Base-by-base conservation (phyloP, 140 eudicot genomes). In the Bidens hawaiensis region DNA sequence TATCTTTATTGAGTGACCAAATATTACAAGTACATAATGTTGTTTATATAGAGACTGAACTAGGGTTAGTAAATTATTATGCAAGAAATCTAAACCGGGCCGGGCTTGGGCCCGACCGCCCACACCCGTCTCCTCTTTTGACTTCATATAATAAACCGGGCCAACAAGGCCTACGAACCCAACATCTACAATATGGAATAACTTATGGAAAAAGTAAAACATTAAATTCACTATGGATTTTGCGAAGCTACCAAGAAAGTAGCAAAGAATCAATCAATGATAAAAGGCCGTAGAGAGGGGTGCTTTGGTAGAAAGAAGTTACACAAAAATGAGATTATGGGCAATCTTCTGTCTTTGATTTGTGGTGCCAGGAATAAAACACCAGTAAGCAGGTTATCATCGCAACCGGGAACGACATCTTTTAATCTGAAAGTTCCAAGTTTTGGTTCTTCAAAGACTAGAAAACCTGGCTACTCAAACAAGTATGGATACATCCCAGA, bases 401-500 rank as follows among this genome's bases (percentile, higher is more conserved):
- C 71, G 42, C 70, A 5, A 51, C 26, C 0, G 27, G 42, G 38
- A 26, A 3, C 68, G 2, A 30, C 16, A 2, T 36, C 43, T 15
- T 11, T 33, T 47, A 46, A 46, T 33, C 15, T 0, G 64, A 74
- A 66, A 59, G 48, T 43, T 5, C 5, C 68, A n/a, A 65, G 34
- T 48, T 59, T 36, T 15, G 28, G 48, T 14, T 59, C 74, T 66
- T 59, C 26, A 23, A 74, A 50, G 23, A 27, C 60, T 40, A 21
- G 26, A 48, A 74, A 74, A 59, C n/a, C n/a, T n/a, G 41, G 26
- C 41, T 23, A 0, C 79, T 77, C 58, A 76, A 81, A 60, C 53
- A 81, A 81, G 78, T 81, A 81, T 19, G 80, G 7, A 21, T 82
- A 26, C 82, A 82, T 82, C 61, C 88, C 88, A 17, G 88, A 82